These are phyloP conservation scores for Wickerhamiella kurtzmanii DNA, from an alignment of 805 yeast genomes.

Conservation along the genomic window DNA sequence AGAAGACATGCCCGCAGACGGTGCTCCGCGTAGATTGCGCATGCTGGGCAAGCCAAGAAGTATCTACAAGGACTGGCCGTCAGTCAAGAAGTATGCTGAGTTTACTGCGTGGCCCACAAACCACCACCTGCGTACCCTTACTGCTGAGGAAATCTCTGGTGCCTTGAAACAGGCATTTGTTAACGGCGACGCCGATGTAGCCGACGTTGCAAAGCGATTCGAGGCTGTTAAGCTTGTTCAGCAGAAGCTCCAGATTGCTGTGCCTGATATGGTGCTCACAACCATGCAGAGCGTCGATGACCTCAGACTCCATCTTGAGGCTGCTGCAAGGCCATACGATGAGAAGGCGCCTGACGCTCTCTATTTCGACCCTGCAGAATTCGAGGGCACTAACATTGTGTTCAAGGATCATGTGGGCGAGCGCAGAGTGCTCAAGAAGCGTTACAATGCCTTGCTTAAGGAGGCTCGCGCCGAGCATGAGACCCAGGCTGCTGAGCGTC, in stretches of 20 bases:
- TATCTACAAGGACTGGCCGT: constrained; percentile 11
- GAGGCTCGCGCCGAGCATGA: constrained; percentile 32
- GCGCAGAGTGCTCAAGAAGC: constrained; percentile 33
- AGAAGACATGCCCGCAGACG: constrained; percentile 15
- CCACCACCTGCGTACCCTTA: constrained; percentile 15
- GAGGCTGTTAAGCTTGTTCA: constrained; percentile 36
- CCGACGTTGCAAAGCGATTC: constrained; percentile 40
- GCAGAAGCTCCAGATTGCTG: constrained; percentile 34
- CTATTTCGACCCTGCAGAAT: constrained; percentile 42
- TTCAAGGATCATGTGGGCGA: constrained; percentile 37
- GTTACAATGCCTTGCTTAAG: constrained; percentile 34
- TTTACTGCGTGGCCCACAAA: constrained; percentile 25
- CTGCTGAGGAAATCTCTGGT: constrained; percentile 8
- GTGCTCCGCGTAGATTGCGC: constrained; percentile 14
- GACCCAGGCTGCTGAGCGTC: constrained; percentile 17
- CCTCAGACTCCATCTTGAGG: constrained; percentile 28
- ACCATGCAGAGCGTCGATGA: constrained; percentile 29
- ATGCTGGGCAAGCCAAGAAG: constrained; percentile 16
- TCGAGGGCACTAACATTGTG: constrained; percentile 38
- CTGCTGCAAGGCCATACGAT: constrained; percentile 35
- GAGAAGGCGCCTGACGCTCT: constrained; percentile 70
- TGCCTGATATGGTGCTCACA: constrained; percentile 40
- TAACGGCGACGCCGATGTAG: constrained; percentile 3
- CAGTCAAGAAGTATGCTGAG: constrained; percentile 12
- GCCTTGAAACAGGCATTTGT: constrained; percentile 7